Conservation (phyloP, 257 asterid species). For the Prunella vulgaris region DNA sequence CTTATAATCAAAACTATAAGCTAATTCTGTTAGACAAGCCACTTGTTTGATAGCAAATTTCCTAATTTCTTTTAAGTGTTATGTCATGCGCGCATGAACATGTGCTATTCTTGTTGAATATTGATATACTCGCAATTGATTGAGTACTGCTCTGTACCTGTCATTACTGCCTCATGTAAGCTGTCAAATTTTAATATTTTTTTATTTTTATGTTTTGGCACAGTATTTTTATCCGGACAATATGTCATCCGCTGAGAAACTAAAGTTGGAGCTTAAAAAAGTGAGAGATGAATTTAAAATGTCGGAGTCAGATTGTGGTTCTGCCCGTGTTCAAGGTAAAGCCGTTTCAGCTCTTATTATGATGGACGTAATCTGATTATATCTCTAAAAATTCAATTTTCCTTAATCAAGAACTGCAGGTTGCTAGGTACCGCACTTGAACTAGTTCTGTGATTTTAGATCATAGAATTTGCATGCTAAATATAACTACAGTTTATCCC, state of each 20-base stretch:
- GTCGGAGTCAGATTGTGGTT: constrained; percentile 95
- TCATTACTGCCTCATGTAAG: background rate
- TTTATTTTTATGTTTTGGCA: constrained; percentile 1
- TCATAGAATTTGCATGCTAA: background rate
- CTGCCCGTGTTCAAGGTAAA: constrained; percentile 91
- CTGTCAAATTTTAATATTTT: background rate
- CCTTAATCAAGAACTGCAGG: background rate
- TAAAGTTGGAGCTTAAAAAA: constrained; percentile 77
- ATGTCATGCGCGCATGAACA: background rate
- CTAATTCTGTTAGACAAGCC: no score
- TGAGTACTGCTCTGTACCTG: background rate
- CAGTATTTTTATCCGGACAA: constrained; percentile 89
- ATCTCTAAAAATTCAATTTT: background rate
- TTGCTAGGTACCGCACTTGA: background rate
- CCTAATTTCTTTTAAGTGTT: background rate
- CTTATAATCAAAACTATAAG: no score
- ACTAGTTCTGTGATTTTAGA: background rate
- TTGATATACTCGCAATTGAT: background rate
- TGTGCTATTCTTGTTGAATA: background rate
- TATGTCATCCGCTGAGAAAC: constrained; percentile 87
- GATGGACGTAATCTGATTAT: background rate
- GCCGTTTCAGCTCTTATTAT: constrained; percentile 9
- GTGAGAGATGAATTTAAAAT: constrained; percentile 85
- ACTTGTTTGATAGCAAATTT: no score
- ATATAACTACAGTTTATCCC: background rate